phyloP scores from a whole-genome alignment of 495 filamentous ascomycete species.

The Durotheca rogersii region DNA sequence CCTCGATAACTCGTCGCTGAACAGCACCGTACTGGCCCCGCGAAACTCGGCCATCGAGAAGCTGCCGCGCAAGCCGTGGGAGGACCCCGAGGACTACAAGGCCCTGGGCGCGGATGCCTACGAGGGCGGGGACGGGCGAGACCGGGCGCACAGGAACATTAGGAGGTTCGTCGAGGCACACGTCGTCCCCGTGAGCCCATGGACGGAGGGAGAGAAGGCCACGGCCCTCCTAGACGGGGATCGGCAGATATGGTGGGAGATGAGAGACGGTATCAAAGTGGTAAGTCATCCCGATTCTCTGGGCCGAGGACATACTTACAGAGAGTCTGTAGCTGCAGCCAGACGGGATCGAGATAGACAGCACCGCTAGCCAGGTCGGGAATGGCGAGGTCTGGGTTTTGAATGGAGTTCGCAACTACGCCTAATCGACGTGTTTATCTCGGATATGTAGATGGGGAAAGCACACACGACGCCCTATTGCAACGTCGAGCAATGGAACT shows the following conservation, averaged over 20 bases:
- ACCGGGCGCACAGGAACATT: constrained; percentile 77
- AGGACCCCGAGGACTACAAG: constrained; percentile 78
- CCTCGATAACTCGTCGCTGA: constrained; percentile 65
- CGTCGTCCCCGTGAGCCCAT: constrained; percentile 73
- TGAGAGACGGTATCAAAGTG: constrained; percentile 67
- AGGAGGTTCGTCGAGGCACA: constrained; percentile 86
- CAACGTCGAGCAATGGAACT: background rate
- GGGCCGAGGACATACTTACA: constrained; percentile 10
- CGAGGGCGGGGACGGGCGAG: constrained; percentile 72
- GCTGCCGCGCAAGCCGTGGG: constrained; percentile 91
- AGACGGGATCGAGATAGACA: constrained; percentile 70
- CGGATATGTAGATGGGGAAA: background rate
- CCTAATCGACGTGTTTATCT: constrained; percentile 15
- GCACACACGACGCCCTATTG: background rate
- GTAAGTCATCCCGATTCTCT: constrained; percentile 47
- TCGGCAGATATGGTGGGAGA: constrained; percentile 78
- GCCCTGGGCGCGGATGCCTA: constrained; percentile 76
- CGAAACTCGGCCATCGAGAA: constrained; percentile 75
- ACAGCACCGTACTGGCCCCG: constrained; percentile 89
- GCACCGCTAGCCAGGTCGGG: constrained; percentile 66
- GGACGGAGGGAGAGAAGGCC: constrained; percentile 72
- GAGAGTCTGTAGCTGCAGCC: constrained; percentile 67
- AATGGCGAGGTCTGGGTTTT: constrained; percentile 88
- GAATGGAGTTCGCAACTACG: constrained; percentile 66
- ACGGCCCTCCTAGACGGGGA: constrained; percentile 64